Base-by-base conservation (phyloP, 192 early-diverging fungal genomes). In the Backusella macrospora region DNA sequence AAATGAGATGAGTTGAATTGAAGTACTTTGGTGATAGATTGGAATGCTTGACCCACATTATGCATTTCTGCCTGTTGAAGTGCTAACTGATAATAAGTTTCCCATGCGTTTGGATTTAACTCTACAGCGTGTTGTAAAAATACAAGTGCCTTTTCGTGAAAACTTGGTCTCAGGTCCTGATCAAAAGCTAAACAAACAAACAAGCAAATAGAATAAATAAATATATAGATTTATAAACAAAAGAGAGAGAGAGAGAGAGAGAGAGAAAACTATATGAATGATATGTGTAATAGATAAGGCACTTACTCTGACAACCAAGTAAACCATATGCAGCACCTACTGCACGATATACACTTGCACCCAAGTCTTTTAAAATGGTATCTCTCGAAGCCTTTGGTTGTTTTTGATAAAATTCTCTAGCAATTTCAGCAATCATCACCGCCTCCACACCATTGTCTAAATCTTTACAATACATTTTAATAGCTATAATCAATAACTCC, bases 31-130 rank as follows among this genome's bases (percentile, higher is more conserved):
- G 85, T 89, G 4, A 88, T 81, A 14, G 83, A 70, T 15, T 67
- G 55, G 9, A 87, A 85, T 6, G 93, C 92, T 40, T 85, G 81
- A 6, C 78, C 39, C 26, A 90, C 83, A 40, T 92, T 86, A 16
- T 90, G 86, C 71, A 87, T 90, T 26, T 88, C 78, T 6, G 92
- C 92, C 39, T 86, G 86, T 82, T 93, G 90, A 3, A 90, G 81
- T 0, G 90, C 90, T 23, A 91, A 81, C 45, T 90, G 85, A 72
- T 92, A 93, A 45, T 90, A 84, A 1, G 85, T 75, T 16, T 93
- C 90, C 68, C 85, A 85, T 26, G 73, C 65, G 7, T 81, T 74
- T 1, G 92, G 84, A 40, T 80, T 76, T 38, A 86, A 75, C 34
- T 84, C 79, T 4, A 83, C 81, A 12, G 93, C 84, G 38, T 82